Percentiles rank a stretch among this genome's conserved stretches.
Conservation (phyloP, 345 rosid genomes). For the Trapa incisa region DNA sequence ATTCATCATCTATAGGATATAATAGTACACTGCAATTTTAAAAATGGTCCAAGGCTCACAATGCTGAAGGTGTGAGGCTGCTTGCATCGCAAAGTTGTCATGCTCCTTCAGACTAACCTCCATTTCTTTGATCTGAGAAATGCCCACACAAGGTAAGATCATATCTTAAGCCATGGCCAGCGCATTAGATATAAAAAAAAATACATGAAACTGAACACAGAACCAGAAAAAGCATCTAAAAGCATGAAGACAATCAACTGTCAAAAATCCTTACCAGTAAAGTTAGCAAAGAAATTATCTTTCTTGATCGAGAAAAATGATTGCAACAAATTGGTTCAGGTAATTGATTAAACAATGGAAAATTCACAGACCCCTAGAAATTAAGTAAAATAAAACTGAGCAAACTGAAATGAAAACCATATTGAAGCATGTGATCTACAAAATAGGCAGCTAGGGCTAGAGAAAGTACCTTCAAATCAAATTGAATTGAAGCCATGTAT, state of each 20-base stretch:
- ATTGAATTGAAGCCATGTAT: constrained; percentile 60
- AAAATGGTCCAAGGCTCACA: constrained; percentile 29
- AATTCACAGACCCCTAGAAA: background rate
- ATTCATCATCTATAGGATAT: background rate
- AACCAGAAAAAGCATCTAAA: background rate
- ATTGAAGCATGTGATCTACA: background rate
- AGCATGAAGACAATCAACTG: background rate
- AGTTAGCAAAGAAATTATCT: background rate
- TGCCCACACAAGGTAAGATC: constrained; percentile 11
- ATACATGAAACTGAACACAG: background rate
- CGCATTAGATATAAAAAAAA: background rate
- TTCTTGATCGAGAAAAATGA: background rate
- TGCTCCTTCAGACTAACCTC: constrained; percentile 62
- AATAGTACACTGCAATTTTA: background rate
- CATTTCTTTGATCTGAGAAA: constrained; percentile 46
- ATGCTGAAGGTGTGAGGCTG: constrained; percentile 34
- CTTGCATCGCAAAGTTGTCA: constrained; percentile 51
- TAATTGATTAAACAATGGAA: background rate
- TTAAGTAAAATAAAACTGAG: background rate
- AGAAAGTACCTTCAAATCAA: constrained; percentile 57
- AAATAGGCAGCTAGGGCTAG: background rate
- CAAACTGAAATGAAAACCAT: background rate
- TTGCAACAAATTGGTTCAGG: background rate
- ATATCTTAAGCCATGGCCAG: background rate
- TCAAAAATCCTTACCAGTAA: background rate